phyloP scores from a whole-genome alignment of 1,284 basidiomycete species.

The Chondrostereum purpureum region DNA sequence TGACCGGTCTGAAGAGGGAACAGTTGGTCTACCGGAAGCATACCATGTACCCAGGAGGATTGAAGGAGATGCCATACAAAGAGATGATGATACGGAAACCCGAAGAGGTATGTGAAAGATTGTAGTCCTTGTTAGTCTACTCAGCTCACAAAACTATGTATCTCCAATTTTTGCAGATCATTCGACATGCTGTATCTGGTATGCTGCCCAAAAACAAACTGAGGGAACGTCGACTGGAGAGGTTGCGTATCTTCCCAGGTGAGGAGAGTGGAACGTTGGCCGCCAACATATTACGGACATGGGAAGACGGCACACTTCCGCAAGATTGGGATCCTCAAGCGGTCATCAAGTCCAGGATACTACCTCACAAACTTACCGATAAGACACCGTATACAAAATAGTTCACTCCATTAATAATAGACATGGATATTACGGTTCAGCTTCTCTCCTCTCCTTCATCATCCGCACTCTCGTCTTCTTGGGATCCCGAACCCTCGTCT shows the following conservation, averaged over 20 bases:
- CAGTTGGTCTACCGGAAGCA: constrained; percentile 89
- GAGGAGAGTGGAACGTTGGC: constrained; percentile 64
- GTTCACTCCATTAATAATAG: too few relatives aligned
- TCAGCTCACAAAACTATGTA: constrained; percentile 7
- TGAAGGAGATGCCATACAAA: constrained; percentile 85
- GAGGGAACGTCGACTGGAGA: constrained; percentile 76
- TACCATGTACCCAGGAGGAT: constrained; percentile 88
- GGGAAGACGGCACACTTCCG: constrained; percentile 24
- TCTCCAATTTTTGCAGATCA: constrained; percentile 53
- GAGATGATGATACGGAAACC: constrained; percentile 82
- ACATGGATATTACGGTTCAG: neutral
- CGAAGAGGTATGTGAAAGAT: constrained; percentile 71
- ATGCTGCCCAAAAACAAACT: constrained; percentile 97
- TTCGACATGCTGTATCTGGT: constrained; percentile 90
- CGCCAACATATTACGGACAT: constrained; percentile 64
- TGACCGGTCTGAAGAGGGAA: constrained; percentile 86
- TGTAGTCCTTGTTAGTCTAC: constrained; percentile 3
- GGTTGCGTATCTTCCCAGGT: constrained; percentile 81
- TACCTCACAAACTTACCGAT: neutral
- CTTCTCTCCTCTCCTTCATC: constrained; percentile 15
- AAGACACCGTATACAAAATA: constrained; percentile 7
- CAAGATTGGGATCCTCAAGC: constrained; percentile 2
- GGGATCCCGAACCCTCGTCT: too few relatives aligned
- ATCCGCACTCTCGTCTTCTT: constrained; percentile 17
- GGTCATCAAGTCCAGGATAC: neutral